These are phyloP conservation scores for Saxophila tyrrhenica DNA, from an alignment of 495 filamentous ascomycete species.

Conservation along the genomic window DNA sequence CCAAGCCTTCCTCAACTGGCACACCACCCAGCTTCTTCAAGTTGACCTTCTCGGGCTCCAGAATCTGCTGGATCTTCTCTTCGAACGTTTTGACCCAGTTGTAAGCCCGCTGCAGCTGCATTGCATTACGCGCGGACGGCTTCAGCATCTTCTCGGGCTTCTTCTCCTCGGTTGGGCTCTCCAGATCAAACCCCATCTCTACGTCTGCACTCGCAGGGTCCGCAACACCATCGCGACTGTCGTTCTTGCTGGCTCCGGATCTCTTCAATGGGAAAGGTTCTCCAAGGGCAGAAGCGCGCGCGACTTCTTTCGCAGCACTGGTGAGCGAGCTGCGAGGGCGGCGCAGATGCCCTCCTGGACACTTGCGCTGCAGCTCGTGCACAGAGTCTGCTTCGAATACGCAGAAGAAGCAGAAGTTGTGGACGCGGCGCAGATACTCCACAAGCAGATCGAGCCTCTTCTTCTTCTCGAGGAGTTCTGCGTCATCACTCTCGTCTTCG, in stretches of 20 bases:
- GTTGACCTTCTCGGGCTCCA: conserved; percentile 82
- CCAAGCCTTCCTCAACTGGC: conserved; percentile 68
- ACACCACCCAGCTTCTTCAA: conserved; percentile 81
- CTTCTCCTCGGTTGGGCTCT: conserved; percentile 50
- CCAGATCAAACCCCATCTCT: conserved; percentile 41
- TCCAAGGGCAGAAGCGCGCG: conserved; percentile 65
- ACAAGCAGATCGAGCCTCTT: conserved; percentile 94
- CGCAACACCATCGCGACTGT: conserved; percentile 31
- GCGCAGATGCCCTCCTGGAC: conserved; percentile 89
- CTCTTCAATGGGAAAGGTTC: conserved; percentile 73
- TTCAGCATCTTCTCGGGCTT: conserved; percentile 34
- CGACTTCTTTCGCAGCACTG: conserved; percentile 70
- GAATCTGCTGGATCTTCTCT: conserved; percentile 82
- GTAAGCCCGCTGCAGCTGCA: conserved; percentile 85
- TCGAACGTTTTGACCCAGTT: conserved; percentile 99
- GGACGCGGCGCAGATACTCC: conserved; percentile 90
- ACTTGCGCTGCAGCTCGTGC: conserved; percentile 90
- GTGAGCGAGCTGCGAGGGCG: conserved; percentile 75
- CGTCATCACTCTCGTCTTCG: conserved; percentile 78
- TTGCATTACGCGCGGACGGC: conserved; percentile 61
- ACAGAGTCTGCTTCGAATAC: conserved; percentile 97
- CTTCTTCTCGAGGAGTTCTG: conserved; percentile 81
- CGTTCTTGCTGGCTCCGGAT: conserved; percentile 32
- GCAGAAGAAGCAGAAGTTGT: conserved; percentile 99
- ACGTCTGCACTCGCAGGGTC: conserved; percentile 42